Evolutionary conservation across 805 yeast genomes (phyloP).

Genomic region (Hanseniaspora lachancei): DNA sequence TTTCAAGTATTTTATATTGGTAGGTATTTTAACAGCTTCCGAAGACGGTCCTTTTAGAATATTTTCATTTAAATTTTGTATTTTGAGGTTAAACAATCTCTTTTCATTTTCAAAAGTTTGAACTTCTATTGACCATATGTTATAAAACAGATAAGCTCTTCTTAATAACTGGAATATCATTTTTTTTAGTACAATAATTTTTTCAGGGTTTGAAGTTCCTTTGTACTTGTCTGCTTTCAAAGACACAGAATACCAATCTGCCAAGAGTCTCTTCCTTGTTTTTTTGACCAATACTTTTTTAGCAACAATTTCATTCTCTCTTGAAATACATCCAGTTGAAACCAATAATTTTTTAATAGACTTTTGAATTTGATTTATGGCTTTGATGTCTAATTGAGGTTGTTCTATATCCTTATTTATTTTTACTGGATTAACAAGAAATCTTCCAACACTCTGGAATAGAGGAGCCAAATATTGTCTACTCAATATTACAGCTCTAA

Average conservation of each 20-base stretch:
- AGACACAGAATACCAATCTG: constrained; percentile 73
- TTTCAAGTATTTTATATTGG: constrained; percentile 34
- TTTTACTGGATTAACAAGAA: constrained; percentile 50
- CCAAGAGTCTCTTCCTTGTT: constrained; percentile 52
- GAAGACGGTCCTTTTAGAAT: not conserved
- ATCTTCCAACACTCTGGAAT: constrained; percentile 51
- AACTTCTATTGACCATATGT: constrained; percentile 59
- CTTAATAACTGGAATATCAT: constrained; percentile 56
- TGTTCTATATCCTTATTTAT: constrained; percentile 21
- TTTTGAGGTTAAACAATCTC: constrained; percentile 12
- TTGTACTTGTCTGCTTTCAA: constrained; percentile 62
- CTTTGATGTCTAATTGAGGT: constrained; percentile 42
- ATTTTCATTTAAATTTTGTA: constrained; percentile 18
- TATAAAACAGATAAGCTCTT: constrained; percentile 50
- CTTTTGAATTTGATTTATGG: constrained; percentile 55
- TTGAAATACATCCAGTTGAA: constrained; percentile 59
- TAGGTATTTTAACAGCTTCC: constrained; percentile 13
- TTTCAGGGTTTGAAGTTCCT: constrained; percentile 44
- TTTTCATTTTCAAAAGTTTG: constrained; percentile 30
- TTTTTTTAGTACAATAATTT: constrained; percentile 48
- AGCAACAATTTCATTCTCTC: constrained; percentile 58
- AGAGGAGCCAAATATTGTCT: constrained; percentile 42
- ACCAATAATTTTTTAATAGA: constrained; percentile 56
- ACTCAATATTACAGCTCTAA: constrained; percentile 23
- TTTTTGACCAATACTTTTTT: constrained; percentile 47